phyloP scores from a whole-genome alignment of 1,139 yeast genomes.

The Yamadazyma membranifaciens region DNA sequence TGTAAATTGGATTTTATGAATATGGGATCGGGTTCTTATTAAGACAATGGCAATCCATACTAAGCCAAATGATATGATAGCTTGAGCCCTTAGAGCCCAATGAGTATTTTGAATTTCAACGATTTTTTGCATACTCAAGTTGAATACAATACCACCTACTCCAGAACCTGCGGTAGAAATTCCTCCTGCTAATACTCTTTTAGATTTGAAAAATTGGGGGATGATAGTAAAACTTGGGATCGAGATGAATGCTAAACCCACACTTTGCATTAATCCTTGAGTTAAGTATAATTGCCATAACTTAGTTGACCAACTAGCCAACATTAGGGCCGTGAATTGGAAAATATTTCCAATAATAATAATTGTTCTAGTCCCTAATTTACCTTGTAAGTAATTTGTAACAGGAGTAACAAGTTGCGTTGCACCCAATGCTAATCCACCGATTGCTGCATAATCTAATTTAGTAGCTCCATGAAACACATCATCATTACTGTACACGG shows the following conservation, averaged over 20 bases:
- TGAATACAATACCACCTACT: constrained; percentile 55
- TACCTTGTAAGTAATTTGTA: constrained; percentile 37
- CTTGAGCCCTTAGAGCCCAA: constrained; percentile 39
- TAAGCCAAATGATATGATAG: constrained; percentile 32
- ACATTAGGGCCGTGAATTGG: constrained; percentile 49
- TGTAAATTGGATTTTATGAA: constrained; percentile 31
- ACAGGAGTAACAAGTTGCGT: constrained; percentile 37
- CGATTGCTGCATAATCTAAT: constrained; percentile 38
- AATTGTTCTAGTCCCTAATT: constrained; percentile 36
- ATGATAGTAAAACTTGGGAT: constrained; percentile 40
- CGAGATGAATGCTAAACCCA: constrained; percentile 47
- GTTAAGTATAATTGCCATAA: constrained; percentile 53
- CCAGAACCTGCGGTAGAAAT: constrained; percentile 61
- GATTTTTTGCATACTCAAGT: constrained; percentile 35
- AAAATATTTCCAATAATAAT: constrained; percentile 42
- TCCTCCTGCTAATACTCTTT: constrained; percentile 57
- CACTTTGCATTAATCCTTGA: constrained; percentile 51
- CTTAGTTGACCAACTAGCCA: constrained; percentile 52
- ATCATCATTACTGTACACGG: constrained; percentile 36
- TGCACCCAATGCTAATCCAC: constrained; percentile 41
- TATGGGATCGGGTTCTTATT: constrained; percentile 22
- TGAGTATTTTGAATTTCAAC: constrained; percentile 25
- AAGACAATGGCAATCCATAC: constrained; percentile 29
- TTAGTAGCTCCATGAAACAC: constrained; percentile 41
- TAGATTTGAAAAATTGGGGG: constrained; percentile 56